Evolutionary conservation across 495 filamentous ascomycete species (phyloP).

Genomic region (Hypoxylon perforatum): DNA sequence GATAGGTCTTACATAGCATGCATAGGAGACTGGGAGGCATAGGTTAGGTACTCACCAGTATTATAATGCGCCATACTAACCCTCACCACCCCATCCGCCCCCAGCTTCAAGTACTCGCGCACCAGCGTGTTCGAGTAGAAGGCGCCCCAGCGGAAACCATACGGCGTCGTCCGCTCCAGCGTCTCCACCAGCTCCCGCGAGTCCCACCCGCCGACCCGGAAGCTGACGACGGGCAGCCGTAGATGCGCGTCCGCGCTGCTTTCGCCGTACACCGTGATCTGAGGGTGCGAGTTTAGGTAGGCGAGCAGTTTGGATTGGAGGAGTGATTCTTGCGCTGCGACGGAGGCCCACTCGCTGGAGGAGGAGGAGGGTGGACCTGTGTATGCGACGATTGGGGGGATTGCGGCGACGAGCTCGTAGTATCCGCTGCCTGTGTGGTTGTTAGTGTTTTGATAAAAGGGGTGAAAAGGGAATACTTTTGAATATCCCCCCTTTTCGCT

Average conservation of each 20-base stretch:
- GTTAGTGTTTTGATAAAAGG: not conserved
- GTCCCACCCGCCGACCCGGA: conserved; percentile 66
- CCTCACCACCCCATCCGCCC: conserved; percentile 71
- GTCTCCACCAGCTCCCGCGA: conserved; percentile 69
- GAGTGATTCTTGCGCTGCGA: conserved; percentile 67
- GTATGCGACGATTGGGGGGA: conserved; percentile 68
- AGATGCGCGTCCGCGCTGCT: conserved; percentile 51
- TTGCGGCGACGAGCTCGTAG: conserved; percentile 72
- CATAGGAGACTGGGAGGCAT: not conserved
- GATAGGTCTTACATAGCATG: conserved; percentile 22
- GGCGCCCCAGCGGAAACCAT: conserved; percentile 73
- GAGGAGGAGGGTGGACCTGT: conserved; percentile 50
- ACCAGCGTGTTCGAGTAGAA: conserved; percentile 75
- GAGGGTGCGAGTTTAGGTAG: conserved; percentile 60
- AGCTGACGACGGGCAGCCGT: conserved; percentile 74
- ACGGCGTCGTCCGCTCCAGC: conserved; percentile 65
- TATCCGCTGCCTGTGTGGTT: conserved; percentile 51
- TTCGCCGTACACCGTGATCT: conserved; percentile 69
- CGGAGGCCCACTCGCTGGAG: conserved; percentile 65
- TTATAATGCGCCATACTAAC: conserved; percentile 83
- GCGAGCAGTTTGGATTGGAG: conserved; percentile 67
- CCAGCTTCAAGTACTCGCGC: conserved; percentile 67
- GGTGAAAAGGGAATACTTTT: not conserved
- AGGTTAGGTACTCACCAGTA: conserved; percentile 62
- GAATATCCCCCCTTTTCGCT: not conserved